Evolutionary conservation across 2,329 filamentous ascomycete genomes (phyloP).

Genomic region (Clarireedia paspali): DNA sequence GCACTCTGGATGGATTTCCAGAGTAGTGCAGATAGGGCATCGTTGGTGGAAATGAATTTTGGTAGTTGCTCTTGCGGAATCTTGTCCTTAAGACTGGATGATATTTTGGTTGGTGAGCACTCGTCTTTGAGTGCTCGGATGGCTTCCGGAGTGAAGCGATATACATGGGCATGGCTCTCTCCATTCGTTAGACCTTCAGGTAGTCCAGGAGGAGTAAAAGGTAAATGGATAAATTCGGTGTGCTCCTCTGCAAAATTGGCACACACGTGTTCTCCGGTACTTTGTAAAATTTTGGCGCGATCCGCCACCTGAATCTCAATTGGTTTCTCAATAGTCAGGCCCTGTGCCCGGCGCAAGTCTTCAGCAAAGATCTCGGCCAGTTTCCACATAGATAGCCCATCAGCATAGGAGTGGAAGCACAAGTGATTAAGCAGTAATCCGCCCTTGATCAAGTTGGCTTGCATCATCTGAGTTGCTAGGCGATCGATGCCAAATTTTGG

Average conservation of each 20-base stretch:
- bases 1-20: neutral
- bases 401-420: neutral
- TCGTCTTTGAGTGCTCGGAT: neutral
- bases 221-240: neutral
- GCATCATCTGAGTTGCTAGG: slow-evolving; percentile 3
- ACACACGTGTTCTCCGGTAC: neutral
- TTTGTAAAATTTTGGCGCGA: neutral
- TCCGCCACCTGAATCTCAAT: neutral
- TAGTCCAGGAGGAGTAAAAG: neutral
- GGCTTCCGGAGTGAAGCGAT: neutral
- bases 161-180: slow-evolving; percentile 3
- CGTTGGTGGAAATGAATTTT: slow-evolving; percentile 3
- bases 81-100: neutral
- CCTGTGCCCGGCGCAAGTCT: slow-evolving; percentile 3
- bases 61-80: neutral
- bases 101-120: neutral
- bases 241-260: neutral
- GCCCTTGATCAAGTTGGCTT: slow-evolving; percentile 1
- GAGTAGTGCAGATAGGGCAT: neutral
- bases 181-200: neutral
- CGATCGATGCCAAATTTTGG: slow-evolving; percentile 1
- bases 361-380: neutral
- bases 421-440: slow-evolving; percentile 1
- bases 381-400: neutral
- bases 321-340: slow-evolving; percentile 1